Percentiles rank a stretch among this genome's conserved stretches.
These are phyloP conservation scores for Sideroxylon spinosum DNA, from an alignment of 179 eudicot species.

Conservation along the genomic window DNA sequence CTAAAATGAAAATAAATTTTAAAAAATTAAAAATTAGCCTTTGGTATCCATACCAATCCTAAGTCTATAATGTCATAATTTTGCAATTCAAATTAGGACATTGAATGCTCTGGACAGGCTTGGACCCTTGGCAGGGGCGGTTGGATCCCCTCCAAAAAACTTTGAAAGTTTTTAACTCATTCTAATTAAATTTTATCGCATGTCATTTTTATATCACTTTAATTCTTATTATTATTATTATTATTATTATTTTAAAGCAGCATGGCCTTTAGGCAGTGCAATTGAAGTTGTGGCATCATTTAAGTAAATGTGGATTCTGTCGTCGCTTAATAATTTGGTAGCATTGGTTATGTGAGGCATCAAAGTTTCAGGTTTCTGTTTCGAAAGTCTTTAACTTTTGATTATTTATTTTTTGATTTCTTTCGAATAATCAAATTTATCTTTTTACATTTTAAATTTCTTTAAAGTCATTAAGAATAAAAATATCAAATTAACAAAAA, in stretches of 20 bases:
- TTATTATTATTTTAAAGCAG: constrained; percentile 93
- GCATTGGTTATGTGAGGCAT: neutral
- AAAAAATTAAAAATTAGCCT: neutral
- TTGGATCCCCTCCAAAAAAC: too few species aligned
- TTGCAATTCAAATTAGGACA: neutral
- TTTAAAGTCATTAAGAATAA: too few species aligned
- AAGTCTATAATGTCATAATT: constrained; percentile 1
- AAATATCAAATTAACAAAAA: too few species aligned
- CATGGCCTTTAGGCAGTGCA: constrained; percentile 98
- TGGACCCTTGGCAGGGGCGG: constrained; percentile 28
- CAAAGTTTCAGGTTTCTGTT: too few species aligned
- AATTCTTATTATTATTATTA: too few species aligned
- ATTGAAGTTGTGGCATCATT: constrained; percentile 76
- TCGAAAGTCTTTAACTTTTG: too few species aligned
- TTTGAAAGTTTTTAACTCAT: too few species aligned
- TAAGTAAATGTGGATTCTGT: constrained; percentile 14
- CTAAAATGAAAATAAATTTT: neutral
- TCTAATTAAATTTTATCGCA: too few species aligned
- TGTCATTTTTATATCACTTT: too few species aligned
- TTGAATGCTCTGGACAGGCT: constrained; percentile 41
- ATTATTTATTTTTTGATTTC: too few species aligned
- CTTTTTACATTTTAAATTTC: too few species aligned
- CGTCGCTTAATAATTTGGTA: neutral
- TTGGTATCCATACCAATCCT: neutral
- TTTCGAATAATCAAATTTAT: too few species aligned